phyloP scores from a whole-genome alignment of 306 rosid species.

The Aeschynomene evenia region DNA sequence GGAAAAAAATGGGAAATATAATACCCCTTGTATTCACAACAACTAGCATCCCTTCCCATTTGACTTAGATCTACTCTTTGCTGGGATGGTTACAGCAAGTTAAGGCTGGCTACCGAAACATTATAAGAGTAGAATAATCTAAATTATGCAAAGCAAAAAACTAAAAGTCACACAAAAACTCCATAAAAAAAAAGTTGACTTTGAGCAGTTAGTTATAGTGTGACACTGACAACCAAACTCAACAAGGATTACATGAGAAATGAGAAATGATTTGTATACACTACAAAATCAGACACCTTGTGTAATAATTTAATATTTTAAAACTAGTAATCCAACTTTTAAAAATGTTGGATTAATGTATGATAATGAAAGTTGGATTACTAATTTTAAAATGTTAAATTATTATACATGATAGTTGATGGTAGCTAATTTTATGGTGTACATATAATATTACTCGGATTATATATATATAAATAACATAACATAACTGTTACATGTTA shows the following conservation, averaged over 20 bases:
- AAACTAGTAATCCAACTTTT: too few species aligned
- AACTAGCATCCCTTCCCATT: not conserved
- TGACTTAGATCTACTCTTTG: not conserved
- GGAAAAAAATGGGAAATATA: too few species aligned
- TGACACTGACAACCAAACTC: slow-evolving; percentile 29
- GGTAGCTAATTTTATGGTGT: too few species aligned
- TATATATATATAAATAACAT: not conserved
- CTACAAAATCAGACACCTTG: too few species aligned
- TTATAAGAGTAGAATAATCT: not conserved
- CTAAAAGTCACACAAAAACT: slow-evolving; percentile 21
- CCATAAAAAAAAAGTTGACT: not conserved
- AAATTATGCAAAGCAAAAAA: not conserved
- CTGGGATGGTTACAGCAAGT: not conserved
- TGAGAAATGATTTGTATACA: too few species aligned
- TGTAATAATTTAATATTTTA: too few species aligned
- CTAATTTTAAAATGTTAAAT: too few species aligned
- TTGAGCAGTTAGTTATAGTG: slow-evolving; percentile 20
- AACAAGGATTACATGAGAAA: too few species aligned
- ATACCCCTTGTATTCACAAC: not conserved
- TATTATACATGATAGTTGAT: too few species aligned
- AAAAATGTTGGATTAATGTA: too few species aligned
- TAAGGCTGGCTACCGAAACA: not conserved
- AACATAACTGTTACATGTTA: not conserved
- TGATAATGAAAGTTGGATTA: too few species aligned
- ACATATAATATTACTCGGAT: too few species aligned